Conservation (phyloP, 208 protist genomes). For the Acanthamoeba divionensis region DNA sequence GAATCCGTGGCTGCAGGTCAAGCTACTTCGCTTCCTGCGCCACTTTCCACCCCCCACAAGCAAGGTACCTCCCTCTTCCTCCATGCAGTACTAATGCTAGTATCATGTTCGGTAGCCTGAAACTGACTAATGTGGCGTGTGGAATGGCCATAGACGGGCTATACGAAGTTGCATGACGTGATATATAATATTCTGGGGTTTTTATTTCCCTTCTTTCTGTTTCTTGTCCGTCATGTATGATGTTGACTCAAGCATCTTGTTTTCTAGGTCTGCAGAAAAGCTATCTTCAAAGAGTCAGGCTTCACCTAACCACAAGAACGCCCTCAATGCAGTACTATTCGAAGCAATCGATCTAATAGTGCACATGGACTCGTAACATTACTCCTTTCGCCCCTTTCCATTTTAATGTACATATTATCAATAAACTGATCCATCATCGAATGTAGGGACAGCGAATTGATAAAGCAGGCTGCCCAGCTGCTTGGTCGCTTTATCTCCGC, state of each 20-base stretch:
- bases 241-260: too few relatives aligned
- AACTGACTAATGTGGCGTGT: too few relatives aligned
- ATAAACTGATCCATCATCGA: not conserved
- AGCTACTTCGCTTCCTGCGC: slow-evolving; percentile 94
- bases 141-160: not conserved
- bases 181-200: not conserved
- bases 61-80: too few relatives aligned
- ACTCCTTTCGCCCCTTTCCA: not conserved
- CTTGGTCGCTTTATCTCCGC: slow-evolving; percentile 87
- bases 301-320: slow-evolving; percentile 91
- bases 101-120: too few relatives aligned
- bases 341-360: slow-evolving; percentile 84
- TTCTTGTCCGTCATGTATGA: not conserved
- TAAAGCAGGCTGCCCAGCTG: slow-evolving; percentile 82
- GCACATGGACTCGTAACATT: slow-evolving; percentile 71
- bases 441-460: slow-evolving; percentile 78
- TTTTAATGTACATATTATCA: not conserved
- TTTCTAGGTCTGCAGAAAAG: slow-evolving; percentile 35
- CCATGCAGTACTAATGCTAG: too few relatives aligned
- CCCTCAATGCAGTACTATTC: slow-evolving; percentile 94
- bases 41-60: slow-evolving; percentile 89
- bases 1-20: slow-evolving; percentile 97
- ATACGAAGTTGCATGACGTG: slow-evolving; percentile 6
- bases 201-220: not conserved
- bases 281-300: not conserved